phyloP scores from a whole-genome alignment of 1,284 basidiomycete species.

The Boletus sp. region DNA sequence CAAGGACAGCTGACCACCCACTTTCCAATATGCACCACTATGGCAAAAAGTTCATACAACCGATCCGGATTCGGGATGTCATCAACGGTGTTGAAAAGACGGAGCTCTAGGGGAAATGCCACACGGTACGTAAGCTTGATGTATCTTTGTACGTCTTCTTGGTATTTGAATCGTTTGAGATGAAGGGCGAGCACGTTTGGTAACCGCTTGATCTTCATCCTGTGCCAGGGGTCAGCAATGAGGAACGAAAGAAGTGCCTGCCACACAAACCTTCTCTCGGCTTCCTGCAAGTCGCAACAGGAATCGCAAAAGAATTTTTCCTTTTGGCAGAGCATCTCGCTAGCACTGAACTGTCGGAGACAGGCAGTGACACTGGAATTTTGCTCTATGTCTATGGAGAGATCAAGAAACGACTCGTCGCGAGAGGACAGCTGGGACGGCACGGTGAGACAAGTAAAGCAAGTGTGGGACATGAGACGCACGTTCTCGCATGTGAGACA shows the following conservation, averaged over 20 bases:
- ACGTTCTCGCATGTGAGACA: conserved; percentile 97
- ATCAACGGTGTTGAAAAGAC: conserved; percentile 97
- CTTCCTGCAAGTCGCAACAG: conserved; percentile 96
- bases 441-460: conserved; percentile 14
- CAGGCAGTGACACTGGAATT: conserved; percentile 96
- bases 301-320: conserved; percentile 99
- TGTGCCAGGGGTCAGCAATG: conserved; percentile 39
- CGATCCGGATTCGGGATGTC: conserved; percentile 88
- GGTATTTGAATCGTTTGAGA: conserved; percentile 97
- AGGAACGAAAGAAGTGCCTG: conserved; percentile 4
- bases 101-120: conserved; percentile 92
- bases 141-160: conserved; percentile 86
- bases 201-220: conserved; percentile 97
- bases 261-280: conserved; percentile 82
- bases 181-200: conserved; percentile 95
- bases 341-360: conserved; percentile 93
- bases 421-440: conserved; percentile 81
- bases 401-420: conserved; percentile 95
- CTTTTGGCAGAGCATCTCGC: conserved; percentile 96
- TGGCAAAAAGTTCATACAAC: conserved; percentile 92
- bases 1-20: conserved; percentile 48
- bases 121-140: conserved; percentile 97
- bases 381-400: conserved; percentile 98
- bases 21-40: conserved; percentile 98
- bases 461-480: conserved; percentile 36